Evolutionary conservation across 225 moss, liverwort and hornwort genomes (phyloP), one percentile per base, ranked within the genome.

Genomic region (Ulota crispa): DNA sequence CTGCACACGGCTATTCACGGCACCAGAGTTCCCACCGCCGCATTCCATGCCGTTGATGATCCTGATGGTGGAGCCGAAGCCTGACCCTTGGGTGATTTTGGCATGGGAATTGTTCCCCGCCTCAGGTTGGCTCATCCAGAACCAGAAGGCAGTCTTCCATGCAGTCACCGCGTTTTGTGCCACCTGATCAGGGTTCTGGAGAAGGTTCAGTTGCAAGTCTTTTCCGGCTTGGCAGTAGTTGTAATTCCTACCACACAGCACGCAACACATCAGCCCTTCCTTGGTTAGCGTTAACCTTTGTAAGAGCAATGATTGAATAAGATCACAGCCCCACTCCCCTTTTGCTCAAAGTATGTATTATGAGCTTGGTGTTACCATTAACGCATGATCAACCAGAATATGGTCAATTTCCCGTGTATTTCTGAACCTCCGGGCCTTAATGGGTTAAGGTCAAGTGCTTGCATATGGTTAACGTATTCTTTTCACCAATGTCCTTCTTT

Each of bases 81-180:
- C 21, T 27, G 52, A 55, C 12, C 0, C 12, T 55, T 36, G 54
- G 2, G 27, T 78, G 37, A 78, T 68, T 37, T 67, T 39, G 31
- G 8, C 15, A 18, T 56, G 78, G 68, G 55, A 67, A 27, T 8
- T 54, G 37, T 19, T 12, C 27, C 56, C 68, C 24, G 68, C 2
- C 10, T 0, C 0, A 0, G 78, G 68, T 9, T 67, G 41, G 20
- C 20, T 68, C 68, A 68, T 68, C 78, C 78, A 68, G 41, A 68
- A 78, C 78, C 68, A 78, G 15, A 78, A 39, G 4, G 78, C 56
- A 19, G 55, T 68, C 68, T 68, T 78, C 67, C 54, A 68, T 2
- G 78, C 39, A 4, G 28, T 54, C 28, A 55, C 55, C 1, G 78
- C 78, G 4, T 78, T 39, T 1, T 7, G 18, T 0, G 55, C 54